These are phyloP conservation scores for Opeltia flavorubescens DNA, from an alignment of 495 filamentous ascomycete species.

Conservation along the genomic window DNA sequence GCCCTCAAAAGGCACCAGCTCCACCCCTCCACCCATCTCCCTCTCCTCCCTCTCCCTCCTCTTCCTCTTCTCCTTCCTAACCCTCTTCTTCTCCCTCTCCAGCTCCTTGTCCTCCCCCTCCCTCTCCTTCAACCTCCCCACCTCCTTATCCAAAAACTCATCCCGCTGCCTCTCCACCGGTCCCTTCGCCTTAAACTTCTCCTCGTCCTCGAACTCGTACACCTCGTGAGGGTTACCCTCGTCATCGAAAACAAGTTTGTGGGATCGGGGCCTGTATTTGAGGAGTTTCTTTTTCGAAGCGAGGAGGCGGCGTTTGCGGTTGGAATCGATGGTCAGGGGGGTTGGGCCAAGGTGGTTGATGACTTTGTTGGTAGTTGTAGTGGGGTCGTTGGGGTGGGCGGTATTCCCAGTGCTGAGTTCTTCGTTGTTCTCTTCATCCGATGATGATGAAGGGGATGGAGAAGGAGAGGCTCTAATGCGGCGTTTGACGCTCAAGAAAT, in stretches of 20 bases:
- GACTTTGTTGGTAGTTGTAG: constrained; percentile 33
- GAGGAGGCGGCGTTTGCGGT: constrained; percentile 82
- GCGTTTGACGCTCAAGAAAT: constrained; percentile 83
- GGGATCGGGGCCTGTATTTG: constrained; percentile 73
- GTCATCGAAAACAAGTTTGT: constrained; percentile 81
- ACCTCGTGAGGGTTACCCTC: constrained; percentile 70
- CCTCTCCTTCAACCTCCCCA: constrained; percentile 53
- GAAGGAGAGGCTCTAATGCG: constrained; percentile 29
- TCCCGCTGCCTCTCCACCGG: constrained; percentile 58
- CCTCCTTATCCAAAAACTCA: constrained; percentile 62
- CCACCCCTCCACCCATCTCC: constrained; percentile 27
- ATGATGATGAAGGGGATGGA: background rate
- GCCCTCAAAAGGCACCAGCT: constrained; percentile 29
- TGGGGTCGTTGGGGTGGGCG: constrained; percentile 1
- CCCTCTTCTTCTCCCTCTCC: constrained; percentile 63
- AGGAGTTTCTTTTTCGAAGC: constrained; percentile 86
- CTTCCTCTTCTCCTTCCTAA: constrained; percentile 80
- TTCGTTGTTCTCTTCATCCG: no score
- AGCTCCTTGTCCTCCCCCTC: constrained; percentile 73
- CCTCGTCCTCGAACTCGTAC: constrained; percentile 79
- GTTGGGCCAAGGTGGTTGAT: constrained; percentile 40
- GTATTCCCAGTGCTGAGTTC: constrained; percentile 14
- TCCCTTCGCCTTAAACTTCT: constrained; percentile 58
- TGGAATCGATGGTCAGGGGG: constrained; percentile 72
- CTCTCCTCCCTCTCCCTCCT: constrained; percentile 45